phyloP scores from a whole-genome alignment of 148 eudicot genomes.

The Drosera capensis region DNA sequence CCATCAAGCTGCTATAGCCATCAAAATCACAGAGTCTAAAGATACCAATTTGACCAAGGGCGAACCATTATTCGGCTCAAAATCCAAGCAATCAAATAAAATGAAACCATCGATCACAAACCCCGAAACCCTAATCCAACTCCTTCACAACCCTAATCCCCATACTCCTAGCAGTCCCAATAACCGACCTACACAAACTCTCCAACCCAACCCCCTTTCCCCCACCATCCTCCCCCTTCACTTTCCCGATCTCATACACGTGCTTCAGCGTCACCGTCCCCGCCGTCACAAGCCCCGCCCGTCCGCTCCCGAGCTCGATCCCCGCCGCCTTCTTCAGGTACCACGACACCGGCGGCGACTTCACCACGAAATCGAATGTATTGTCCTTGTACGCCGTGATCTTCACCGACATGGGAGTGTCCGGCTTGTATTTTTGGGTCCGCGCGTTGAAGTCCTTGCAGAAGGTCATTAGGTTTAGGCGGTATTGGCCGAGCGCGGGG shows the following conservation, averaged over 20 bases:
- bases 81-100: too few relatives aligned
- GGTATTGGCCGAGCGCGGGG: conserved; percentile 65
- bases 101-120: too few relatives aligned
- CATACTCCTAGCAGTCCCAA: conserved; percentile 80
- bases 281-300: conserved; percentile 55
- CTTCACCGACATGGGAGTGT: conserved; percentile 66
- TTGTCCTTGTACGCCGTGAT: conserved; percentile 73
- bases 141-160: conserved; percentile 63
- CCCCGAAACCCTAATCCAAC: conserved; percentile 37
- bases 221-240: conserved; percentile 61
- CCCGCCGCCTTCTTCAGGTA: conserved; percentile 83
- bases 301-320: conserved; percentile 45
- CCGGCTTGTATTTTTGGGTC: conserved; percentile 78
- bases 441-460: conserved; percentile 91
- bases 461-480: conserved; percentile 78
- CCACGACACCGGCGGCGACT: conserved; percentile 69
- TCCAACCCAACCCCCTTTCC: conserved; percentile 51
- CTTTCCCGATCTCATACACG: conserved; percentile 71
- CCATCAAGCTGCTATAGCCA: too few relatives aligned
- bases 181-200: conserved; percentile 53
- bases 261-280: conserved; percentile 50
- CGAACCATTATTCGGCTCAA: too few relatives aligned
- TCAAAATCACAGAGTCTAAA: too few relatives aligned
- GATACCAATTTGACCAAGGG: too few relatives aligned
- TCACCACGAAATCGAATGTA: conserved; percentile 68